phyloP scores from a whole-genome alignment of 1,284 basidiomycete genomes.

The Cutaneotrichosporon cutaneum region DNA sequence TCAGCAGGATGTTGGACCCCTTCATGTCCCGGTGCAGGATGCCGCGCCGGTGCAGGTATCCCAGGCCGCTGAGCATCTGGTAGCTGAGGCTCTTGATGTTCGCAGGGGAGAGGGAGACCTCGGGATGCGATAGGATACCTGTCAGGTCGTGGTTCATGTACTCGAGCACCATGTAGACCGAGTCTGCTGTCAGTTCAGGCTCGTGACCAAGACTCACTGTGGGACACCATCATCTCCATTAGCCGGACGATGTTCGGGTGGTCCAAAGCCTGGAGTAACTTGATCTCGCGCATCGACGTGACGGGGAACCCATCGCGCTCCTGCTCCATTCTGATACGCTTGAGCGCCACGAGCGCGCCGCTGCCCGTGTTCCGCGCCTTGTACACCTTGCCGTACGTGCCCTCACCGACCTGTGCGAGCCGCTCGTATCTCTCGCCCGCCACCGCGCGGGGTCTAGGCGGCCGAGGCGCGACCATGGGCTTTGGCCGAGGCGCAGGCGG shows the following conservation, averaged over 20 bases:
- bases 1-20: slow-evolving; percentile 96
- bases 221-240: slow-evolving; percentile 98
- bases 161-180: slow-evolving; percentile 98
- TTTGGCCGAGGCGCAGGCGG: background rate
- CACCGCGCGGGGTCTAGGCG: background rate
- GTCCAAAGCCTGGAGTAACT: slow-evolving; percentile 84
- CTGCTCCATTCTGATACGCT: slow-evolving; percentile 96
- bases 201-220: slow-evolving; percentile 61
- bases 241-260: slow-evolving; percentile 88
- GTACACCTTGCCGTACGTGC: slow-evolving; percentile 99
- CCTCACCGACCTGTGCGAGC: slow-evolving; percentile 93
- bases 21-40: slow-evolving; percentile 99
- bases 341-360: slow-evolving; percentile 80
- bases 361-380: slow-evolving; percentile 84
- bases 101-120: slow-evolving; percentile 76
- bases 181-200: slow-evolving; percentile 59
- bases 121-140: slow-evolving; percentile 86
- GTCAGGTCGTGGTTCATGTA: slow-evolving; percentile 99
- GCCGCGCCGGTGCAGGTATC: slow-evolving; percentile 89
- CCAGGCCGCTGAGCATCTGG: slow-evolving; percentile 90
- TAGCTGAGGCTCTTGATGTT: slow-evolving; percentile 92
- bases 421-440: slow-evolving; percentile 70
- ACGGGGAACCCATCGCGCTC: slow-evolving; percentile 98
- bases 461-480: background rate
- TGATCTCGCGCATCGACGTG: slow-evolving; percentile 98